Evolutionary conservation across 768 basidiomycete genomes (phyloP), one percentile per base, ranked within the genome.

Genomic region (Pisolithus sp.): DNA sequence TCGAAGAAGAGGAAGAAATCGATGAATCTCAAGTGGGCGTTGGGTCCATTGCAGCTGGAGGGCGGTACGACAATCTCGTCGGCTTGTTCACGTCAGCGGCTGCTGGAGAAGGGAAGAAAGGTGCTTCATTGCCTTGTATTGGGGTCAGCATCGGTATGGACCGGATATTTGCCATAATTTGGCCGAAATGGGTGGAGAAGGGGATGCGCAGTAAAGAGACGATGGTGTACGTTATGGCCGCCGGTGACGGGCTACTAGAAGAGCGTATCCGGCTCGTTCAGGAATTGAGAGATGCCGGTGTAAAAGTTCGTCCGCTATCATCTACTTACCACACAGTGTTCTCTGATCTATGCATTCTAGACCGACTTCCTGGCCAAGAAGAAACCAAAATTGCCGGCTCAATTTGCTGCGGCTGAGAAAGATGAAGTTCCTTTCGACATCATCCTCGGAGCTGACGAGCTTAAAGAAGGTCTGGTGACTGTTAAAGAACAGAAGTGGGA

Each of bases 1-100:
- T 56, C 20, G 78, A 73, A 15, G 85, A 83, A 17, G 85, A 90
- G 31, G 85, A 91, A 49, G 95, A 94, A 59, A 72, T 93, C 36
- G 95, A 98, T 68, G 95, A 97, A 65, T 87, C 89, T 1, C 80
- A 85, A 58, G 83, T 98, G 37, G 96, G 96, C 18, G 93, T 98
- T 3, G 96, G 96, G n/a, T 96, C 93, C 13, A 95, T 99, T 66
- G 96, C 94, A n/a, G 96, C 90, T 1, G 96, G 96, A 10, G 96
- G 96, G 8, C 79, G 96, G 31, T 99, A 99, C 69, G 96, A 98
- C 73, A 84, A 85, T 49, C 86, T 99, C 21, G 95, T 99, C 1
- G 86, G 89, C 28, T 81, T 93, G 75, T 96, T 99, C 75, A 77
- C 81, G n/a, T 75, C 84, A 0, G 86, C 87, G 0, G 87, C 93